Percentiles rank a stretch among this genome's conserved stretches.
Evolutionary conservation across 2,329 filamentous ascomycete species (phyloP).

Genomic region (Verruconis gallopava): DNA sequence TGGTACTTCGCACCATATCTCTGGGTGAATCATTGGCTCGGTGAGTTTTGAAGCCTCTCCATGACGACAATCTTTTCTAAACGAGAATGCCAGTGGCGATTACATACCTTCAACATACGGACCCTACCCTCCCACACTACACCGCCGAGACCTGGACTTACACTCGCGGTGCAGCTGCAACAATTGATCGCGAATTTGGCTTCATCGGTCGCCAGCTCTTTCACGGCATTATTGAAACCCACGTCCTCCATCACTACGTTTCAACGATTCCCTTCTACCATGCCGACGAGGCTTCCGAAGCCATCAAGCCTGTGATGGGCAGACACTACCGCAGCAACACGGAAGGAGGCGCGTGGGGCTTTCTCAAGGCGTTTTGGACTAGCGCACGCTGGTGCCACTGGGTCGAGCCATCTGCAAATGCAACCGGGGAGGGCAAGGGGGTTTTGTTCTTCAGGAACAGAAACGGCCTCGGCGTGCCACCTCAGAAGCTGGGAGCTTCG

Average conservation of each 20-base stretch:
- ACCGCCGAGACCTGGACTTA: constrained; percentile 78
- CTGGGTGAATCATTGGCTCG: constrained; percentile 98
- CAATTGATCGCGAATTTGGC: constrained; percentile 93
- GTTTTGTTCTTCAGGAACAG: constrained; percentile 92
- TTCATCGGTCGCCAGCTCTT: constrained; percentile 84
- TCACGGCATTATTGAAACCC: constrained; percentile 95
- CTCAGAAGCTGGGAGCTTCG: constrained; percentile 28
- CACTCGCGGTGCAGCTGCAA: constrained; percentile 82
- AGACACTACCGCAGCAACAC: constrained; percentile 82
- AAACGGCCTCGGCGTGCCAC: constrained; percentile 65
- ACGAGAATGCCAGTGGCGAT: constrained; percentile 59
- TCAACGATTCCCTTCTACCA: constrained; percentile 95
- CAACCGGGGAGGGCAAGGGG: constrained; percentile 66
- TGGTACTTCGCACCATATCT: constrained; percentile 95
- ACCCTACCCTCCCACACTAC: constrained; percentile 90
- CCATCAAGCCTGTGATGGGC: constrained; percentile 92
- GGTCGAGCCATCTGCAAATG: constrained; percentile 83
- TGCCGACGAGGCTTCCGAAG: constrained; percentile 85
- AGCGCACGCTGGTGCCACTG: constrained; percentile 84
- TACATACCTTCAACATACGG: constrained; percentile 94
- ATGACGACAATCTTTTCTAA: no score
- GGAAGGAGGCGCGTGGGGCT: constrained; percentile 63
- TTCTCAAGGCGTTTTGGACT: constrained; percentile 71
- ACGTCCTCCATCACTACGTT: constrained; percentile 96
- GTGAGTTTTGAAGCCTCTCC: no score